A percentile compares a stretch with the other conserved stretches of the same genome.
Conservation (phyloP, 2,329 filamentous ascomycete genomes). For the Claviceps lovelessii region DNA sequence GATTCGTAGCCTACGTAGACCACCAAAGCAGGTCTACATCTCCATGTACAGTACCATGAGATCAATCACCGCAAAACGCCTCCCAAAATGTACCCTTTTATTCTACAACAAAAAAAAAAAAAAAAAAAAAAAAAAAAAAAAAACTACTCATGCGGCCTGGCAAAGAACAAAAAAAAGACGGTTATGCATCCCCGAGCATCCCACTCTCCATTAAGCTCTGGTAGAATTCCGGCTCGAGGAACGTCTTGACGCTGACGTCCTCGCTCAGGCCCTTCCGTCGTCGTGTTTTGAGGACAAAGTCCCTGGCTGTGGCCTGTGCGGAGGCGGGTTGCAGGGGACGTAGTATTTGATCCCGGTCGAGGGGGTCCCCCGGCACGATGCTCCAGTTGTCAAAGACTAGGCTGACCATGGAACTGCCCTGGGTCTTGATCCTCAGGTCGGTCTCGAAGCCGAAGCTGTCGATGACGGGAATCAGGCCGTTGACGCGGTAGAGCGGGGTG, state of each 20-base stretch:
- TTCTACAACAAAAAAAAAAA: no score
- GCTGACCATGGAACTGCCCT: constrained; percentile 79
- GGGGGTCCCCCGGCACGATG: constrained; percentile 86
- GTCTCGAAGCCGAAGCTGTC: constrained; percentile 98
- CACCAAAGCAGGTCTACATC: no score
- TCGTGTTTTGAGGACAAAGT: constrained; percentile 94
- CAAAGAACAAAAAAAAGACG: no score
- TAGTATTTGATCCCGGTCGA: constrained; percentile 73
- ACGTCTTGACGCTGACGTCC: constrained; percentile 91
- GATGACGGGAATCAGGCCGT: constrained; percentile 84
- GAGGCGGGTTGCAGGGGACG: constrained; percentile 75
- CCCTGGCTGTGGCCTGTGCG: constrained; percentile 77
- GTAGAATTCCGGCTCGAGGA: constrained; percentile 89
- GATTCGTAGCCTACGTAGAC: no score
- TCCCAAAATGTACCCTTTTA: no score
- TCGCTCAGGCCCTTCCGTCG: constrained; percentile 86
- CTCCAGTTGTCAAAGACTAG: constrained; percentile 94
- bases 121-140: no score
- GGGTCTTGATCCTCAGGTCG: constrained; percentile 87
- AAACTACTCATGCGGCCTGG: not conserved
- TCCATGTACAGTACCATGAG: no score
- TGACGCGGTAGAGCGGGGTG: constrained; percentile 83
- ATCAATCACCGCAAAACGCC: no score
- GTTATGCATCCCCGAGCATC: constrained; percentile 48
- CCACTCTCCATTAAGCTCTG: constrained; percentile 78